These are phyloP conservation scores for Apiospora kogelbergensis DNA, from an alignment of 2,329 filamentous ascomycete genomes.

Conservation along the genomic window DNA sequence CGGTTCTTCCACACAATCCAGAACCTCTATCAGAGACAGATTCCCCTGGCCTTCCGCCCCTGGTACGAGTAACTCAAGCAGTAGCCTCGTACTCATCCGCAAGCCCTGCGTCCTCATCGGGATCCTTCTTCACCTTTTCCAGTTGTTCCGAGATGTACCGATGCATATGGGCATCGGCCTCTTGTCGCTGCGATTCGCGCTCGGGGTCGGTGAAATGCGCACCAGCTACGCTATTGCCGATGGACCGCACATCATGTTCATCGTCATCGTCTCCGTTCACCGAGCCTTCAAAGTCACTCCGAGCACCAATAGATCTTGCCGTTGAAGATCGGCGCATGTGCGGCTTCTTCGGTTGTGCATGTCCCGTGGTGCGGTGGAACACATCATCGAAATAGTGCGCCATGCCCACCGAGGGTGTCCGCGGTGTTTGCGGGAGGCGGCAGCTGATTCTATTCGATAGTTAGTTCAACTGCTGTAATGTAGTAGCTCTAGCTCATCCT, in stretches of 20 bases:
- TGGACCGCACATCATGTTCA: constrained; percentile 18
- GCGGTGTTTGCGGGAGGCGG: constrained; percentile 88
- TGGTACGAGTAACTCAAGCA: constrained; percentile 13
- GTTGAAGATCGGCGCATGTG: constrained; percentile 77
- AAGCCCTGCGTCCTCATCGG: constrained; percentile 27
- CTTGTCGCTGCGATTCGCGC: constrained; percentile 45
- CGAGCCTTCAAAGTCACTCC: constrained; percentile 71
- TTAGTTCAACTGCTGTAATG: constrained; percentile 37
- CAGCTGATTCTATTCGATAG: constrained; percentile 68
- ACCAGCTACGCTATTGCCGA: constrained; percentile 46
- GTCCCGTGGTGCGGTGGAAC: constrained; percentile 55
- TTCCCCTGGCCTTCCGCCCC: not conserved
- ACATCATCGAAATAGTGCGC: constrained; percentile 95
- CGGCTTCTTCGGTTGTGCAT: constrained; percentile 44
- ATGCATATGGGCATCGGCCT: constrained; percentile 71
- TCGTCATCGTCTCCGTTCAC: constrained; percentile 48
- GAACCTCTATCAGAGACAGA: not conserved
- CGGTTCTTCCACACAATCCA: not conserved
- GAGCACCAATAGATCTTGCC: constrained; percentile 76
- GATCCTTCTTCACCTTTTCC: constrained; percentile 65
- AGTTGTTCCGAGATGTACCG: constrained; percentile 82
- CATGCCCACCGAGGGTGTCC: constrained; percentile 80
- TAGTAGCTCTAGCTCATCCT: not conserved
- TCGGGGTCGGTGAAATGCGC: constrained; percentile 47
- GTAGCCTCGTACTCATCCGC: constrained; percentile 36